Evolutionary conservation across 2,329 filamentous ascomycete species (phyloP).

Genomic region (Ophiocordyceps camponoti-floridani): DNA sequence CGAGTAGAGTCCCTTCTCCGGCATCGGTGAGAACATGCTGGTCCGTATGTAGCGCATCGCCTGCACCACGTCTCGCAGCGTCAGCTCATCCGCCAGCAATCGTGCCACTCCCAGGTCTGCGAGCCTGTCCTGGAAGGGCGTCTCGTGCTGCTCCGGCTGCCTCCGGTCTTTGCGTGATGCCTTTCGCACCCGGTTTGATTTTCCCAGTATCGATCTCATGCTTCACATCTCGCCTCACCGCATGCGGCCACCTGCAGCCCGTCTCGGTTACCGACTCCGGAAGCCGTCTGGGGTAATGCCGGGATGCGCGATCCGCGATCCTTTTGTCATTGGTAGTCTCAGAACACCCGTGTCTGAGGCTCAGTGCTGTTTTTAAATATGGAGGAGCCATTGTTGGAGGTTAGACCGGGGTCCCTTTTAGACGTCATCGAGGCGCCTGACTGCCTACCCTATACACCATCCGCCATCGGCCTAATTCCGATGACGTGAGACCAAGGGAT

Average conservation of each 20-base stretch:
- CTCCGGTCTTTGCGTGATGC: constrained; percentile 5
- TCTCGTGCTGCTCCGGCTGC: constrained; percentile 7
- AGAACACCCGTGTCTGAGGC: background rate
- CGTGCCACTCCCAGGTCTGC: constrained; percentile 41
- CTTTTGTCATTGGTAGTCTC: background rate
- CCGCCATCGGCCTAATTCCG: background rate
- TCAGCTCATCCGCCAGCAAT: constrained; percentile 34
- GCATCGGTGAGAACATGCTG: constrained; percentile 47
- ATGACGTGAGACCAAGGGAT: too few species aligned
- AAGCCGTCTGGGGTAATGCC: background rate
- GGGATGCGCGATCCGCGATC: background rate
- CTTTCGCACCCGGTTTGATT: constrained; percentile 17
- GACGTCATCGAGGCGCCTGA: background rate
- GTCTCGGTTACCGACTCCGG: background rate
- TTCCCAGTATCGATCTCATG: constrained; percentile 19
- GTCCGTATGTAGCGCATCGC: constrained; percentile 43
- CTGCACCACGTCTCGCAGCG: constrained; percentile 43
- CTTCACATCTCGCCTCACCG: constrained; percentile 11
- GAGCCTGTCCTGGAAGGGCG: constrained; percentile 27
- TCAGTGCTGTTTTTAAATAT: background rate
- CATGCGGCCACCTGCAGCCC: background rate
- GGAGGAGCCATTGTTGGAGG: background rate
- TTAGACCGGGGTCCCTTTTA: background rate
- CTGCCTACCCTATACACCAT: background rate
- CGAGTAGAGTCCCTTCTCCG: constrained; percentile 45